These are phyloP conservation scores for Citrus medica DNA, from an alignment of 345 rosid genomes.

Conservation along the genomic window DNA sequence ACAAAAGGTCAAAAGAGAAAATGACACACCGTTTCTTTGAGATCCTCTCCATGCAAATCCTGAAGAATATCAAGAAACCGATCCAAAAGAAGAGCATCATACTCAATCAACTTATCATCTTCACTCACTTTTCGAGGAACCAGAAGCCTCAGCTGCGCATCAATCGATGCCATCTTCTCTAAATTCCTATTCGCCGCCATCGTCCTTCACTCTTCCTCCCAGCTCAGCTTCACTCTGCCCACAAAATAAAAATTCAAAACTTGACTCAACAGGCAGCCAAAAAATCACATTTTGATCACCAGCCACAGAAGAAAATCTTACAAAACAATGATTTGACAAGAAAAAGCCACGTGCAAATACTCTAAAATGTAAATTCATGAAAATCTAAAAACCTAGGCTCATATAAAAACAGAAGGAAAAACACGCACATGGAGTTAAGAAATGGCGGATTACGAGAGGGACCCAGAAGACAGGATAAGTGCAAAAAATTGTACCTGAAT, in stretches of 20 bases:
- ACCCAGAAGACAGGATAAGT: constrained; percentile 14
- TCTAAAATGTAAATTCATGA: background rate
- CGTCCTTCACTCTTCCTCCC: constrained; percentile 4
- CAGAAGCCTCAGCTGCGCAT: constrained; percentile 83
- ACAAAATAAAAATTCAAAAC: background rate
- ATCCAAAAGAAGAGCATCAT: constrained; percentile 92
- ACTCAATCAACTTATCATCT: constrained; percentile 94
- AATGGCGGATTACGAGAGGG: background rate
- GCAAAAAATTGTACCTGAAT: constrained; percentile 16
- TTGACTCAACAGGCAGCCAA: background rate
- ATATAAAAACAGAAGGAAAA: background rate
- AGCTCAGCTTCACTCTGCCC: background rate
- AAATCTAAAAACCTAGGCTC: background rate
- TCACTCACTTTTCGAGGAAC: constrained; percentile 86
- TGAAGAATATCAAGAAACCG: constrained; percentile 95
- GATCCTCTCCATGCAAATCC: constrained; percentile 94
- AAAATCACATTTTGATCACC: background rate
- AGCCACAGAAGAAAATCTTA: background rate
- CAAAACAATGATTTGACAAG: background rate
- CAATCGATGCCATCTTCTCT: constrained; percentile 94
- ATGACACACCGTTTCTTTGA: constrained; percentile 72
- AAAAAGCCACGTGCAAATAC: background rate
- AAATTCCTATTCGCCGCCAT: constrained; percentile 58
- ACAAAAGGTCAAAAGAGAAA: background rate
- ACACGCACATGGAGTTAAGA: too few species aligned